These are phyloP conservation scores for Solanum hybrid DNA, from an alignment of 305 asterid species.

Conservation along the genomic window DNA sequence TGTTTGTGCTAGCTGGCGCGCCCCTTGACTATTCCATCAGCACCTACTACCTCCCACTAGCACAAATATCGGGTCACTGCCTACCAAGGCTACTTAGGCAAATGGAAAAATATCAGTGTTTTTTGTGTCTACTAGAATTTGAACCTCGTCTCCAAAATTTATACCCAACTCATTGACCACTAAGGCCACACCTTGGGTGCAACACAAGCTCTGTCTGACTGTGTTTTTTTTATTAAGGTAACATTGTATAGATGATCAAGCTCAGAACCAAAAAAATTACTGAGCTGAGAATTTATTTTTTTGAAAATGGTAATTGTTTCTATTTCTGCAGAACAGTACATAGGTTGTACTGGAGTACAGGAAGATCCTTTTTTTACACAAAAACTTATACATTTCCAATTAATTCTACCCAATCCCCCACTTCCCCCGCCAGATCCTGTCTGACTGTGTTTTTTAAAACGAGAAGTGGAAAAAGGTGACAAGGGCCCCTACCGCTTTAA, in stretches of 20 bases:
- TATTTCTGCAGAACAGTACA: too few relatives aligned
- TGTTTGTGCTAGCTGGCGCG: not conserved
- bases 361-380: not conserved
- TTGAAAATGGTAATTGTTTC: too few relatives aligned
- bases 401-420: not conserved
- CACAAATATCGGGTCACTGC: not conserved
- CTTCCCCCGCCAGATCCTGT: not conserved
- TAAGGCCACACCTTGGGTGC: not conserved
- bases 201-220: not conserved
- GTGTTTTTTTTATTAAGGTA: not conserved
- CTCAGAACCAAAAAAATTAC: not conserved
- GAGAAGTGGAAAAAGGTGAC: not conserved
- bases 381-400: not conserved
- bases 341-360: not conserved
- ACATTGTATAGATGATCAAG: not conserved
- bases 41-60: not conserved
- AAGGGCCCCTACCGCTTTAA: not conserved
- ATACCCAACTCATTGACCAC: not conserved
- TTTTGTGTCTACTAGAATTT: not conserved
- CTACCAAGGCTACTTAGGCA: not conserved
- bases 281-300: not conserved
- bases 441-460: not conserved
- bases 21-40: not conserved
- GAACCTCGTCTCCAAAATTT: not conserved
- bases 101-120: not conserved